These are phyloP conservation scores for Leucoagaricus sp. DNA, from an alignment of 1,284 basidiomycete genomes.

Conservation along the genomic window DNA sequence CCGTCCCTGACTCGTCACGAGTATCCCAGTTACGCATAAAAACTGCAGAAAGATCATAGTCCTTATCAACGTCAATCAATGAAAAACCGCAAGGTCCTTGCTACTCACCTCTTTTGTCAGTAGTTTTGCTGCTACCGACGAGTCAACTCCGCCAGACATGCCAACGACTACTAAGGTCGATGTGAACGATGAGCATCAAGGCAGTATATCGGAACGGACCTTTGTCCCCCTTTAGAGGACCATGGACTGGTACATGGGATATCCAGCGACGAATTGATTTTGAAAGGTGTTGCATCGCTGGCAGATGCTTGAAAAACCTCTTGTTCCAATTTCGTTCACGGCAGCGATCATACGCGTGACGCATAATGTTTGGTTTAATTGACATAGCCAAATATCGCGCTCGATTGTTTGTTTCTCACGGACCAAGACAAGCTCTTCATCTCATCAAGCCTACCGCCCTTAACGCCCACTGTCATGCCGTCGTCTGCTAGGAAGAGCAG, in stretches of 20 bases:
- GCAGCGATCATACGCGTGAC: slow-evolving; percentile 14
- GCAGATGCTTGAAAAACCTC: too few species aligned
- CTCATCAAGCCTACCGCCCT: slow-evolving; percentile 7
- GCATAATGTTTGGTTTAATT: slow-evolving; percentile 8
- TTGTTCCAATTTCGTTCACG: too few species aligned
- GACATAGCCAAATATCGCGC: slow-evolving; percentile 15
- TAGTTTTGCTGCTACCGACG: slow-evolving; percentile 79
- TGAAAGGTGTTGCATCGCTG: neutral
- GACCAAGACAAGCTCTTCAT: neutral
- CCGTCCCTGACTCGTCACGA: slow-evolving; percentile 67
- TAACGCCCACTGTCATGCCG: slow-evolving; percentile 31
- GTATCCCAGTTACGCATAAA: slow-evolving; percentile 98
- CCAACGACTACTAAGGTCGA: slow-evolving; percentile 74
- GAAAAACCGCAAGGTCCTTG: neutral
- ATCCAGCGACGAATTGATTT: slow-evolving; percentile 16
- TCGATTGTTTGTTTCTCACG: slow-evolving; percentile 19
- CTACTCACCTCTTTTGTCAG: slow-evolving; percentile 63
- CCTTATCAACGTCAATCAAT: slow-evolving; percentile 39
- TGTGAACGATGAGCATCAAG: neutral
- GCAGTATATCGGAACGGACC: slow-evolving; percentile 33
- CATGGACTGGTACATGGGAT: slow-evolving; percentile 11
- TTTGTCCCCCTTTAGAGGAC: slow-evolving; percentile 52
- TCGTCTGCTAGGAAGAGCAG: slow-evolving; percentile 45
- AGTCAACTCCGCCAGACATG: slow-evolving; percentile 97
- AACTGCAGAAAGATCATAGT: slow-evolving; percentile 82